Percentiles rank a stretch among this genome's conserved stretches.
Conservation (phyloP, 768 basidiomycete species). For the Leccinellum rugosiceps region DNA sequence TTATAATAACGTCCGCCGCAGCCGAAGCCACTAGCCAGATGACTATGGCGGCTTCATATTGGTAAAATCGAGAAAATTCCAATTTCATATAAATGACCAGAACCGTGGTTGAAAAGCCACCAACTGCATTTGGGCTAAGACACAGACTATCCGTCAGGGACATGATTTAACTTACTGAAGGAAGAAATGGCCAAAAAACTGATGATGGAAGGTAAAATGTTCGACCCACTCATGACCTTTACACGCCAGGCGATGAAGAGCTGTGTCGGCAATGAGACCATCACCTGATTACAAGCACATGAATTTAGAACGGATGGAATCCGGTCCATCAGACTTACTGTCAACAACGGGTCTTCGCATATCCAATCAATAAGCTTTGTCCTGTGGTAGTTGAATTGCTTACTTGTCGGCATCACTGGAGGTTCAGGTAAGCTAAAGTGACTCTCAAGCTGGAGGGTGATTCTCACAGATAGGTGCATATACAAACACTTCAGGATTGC, state of each 20-base stretch:
- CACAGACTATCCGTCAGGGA: background rate
- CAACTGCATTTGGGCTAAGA: slow-evolving; percentile 21
- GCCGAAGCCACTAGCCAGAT: background rate
- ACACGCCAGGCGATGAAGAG: slow-evolving; percentile 47
- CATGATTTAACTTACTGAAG: slow-evolving; percentile 5
- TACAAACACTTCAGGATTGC: background rate
- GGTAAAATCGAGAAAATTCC: background rate
- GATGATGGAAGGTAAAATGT: slow-evolving; percentile 27
- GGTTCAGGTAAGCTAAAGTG: background rate
- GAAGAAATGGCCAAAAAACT: slow-evolving; percentile 2
- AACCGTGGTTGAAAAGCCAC: slow-evolving; percentile 34
- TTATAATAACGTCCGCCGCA: background rate
- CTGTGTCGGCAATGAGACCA: slow-evolving; percentile 44
- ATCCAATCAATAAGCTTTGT: background rate
- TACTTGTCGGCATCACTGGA: slow-evolving; percentile 12
- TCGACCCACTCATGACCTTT: slow-evolving; percentile 33
- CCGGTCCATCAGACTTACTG: slow-evolving; percentile 28
- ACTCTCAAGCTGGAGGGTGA: slow-evolving; percentile 2
- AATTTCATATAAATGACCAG: slow-evolving; percentile 10
- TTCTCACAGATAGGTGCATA: background rate
- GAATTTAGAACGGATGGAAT: background rate
- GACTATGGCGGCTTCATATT: background rate
- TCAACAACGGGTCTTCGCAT: slow-evolving; percentile 41
- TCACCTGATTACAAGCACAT: slow-evolving; percentile 31
- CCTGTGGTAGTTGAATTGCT: background rate